Conservation (phyloP, 805 yeast genomes). For the Pichia exigua region DNA sequence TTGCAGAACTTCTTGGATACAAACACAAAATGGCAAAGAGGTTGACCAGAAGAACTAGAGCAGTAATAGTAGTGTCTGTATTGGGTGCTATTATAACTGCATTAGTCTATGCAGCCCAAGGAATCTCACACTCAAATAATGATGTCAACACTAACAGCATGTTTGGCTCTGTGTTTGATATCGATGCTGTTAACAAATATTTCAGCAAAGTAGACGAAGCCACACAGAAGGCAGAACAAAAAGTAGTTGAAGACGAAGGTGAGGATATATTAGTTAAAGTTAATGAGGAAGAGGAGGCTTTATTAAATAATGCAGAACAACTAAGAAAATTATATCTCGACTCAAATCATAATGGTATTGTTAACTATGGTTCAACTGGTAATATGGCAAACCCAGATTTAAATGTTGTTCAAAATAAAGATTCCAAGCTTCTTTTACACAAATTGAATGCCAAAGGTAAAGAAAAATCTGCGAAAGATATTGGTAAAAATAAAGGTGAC, state of each 20-base stretch:
- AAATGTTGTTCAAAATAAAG: background rate
- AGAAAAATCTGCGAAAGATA: conserved; percentile 11
- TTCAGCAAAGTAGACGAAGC: background rate
- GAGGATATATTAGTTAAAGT: background rate
- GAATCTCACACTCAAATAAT: background rate
- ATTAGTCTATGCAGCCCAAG: background rate
- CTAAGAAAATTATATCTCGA: conserved; percentile 20
- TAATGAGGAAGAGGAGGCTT: background rate
- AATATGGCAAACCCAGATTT: conserved; percentile 10
- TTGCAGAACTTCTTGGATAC: background rate
- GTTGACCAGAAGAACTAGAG: background rate
- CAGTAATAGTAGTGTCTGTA: background rate
- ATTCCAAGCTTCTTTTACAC: background rate
- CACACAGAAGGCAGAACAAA: background rate
- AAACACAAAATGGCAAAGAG: background rate
- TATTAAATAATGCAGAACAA: conserved; percentile 17
- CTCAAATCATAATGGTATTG: conserved; percentile 14
- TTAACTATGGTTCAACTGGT: conserved; percentile 24
- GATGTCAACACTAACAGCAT: background rate
- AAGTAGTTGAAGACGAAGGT: background rate
- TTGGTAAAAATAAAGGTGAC: conserved; percentile 5
- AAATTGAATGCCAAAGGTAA: background rate
- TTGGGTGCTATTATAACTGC: background rate
- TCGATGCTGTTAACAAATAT: conserved; percentile 2
- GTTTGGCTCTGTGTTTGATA: background rate